Percentiles rank a stretch among this genome's conserved stretches.
Evolutionary conservation across 2,329 filamentous ascomycete genomes (phyloP).

Genomic region (Dothideomycetidae sp.): DNA sequence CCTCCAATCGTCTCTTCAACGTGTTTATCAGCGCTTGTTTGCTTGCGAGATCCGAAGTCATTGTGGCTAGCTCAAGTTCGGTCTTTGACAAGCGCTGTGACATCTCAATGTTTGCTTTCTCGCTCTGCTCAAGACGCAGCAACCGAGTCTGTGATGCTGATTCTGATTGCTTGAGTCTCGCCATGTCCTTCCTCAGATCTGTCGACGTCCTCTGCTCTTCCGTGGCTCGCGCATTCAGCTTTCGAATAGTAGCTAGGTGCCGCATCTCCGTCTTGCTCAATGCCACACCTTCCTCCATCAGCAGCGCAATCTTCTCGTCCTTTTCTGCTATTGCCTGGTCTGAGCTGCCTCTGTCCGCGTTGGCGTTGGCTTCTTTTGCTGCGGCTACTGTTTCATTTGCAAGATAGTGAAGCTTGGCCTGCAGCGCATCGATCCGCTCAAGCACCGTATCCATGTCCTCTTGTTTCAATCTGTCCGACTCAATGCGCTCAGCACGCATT

Average conservation of each 20-base stretch:
- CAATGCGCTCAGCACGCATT: slow-evolving; percentile 36
- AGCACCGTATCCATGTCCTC: slow-evolving; percentile 73
- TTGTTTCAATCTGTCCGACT: slow-evolving; percentile 47
- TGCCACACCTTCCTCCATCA: slow-evolving; percentile 87
- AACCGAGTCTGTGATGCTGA: slow-evolving; percentile 47
- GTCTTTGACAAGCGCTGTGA: slow-evolving; percentile 37
- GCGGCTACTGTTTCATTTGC: slow-evolving; percentile 64
- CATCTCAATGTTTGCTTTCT: slow-evolving; percentile 42
- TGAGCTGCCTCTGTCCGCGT: slow-evolving; percentile 47
- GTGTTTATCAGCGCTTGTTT: slow-evolving; percentile 53
- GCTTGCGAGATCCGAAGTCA: slow-evolving; percentile 48
- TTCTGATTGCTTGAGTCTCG: slow-evolving; percentile 51
- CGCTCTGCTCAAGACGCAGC: slow-evolving; percentile 44
- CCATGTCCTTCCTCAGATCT: slow-evolving; percentile 44
- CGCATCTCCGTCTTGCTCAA: slow-evolving; percentile 77
- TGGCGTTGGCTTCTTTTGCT: slow-evolving; percentile 53
- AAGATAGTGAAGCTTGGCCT: slow-evolving; percentile 81
- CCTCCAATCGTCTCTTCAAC: slow-evolving; percentile 54
- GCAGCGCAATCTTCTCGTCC: slow-evolving; percentile 73
- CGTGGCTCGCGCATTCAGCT: slow-evolving; percentile 43
- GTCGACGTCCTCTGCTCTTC: slow-evolving; percentile 39
- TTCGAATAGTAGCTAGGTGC: slow-evolving; percentile 69
- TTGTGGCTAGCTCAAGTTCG: slow-evolving; percentile 43
- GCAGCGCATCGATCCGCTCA: slow-evolving; percentile 81
- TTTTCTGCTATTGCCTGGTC: slow-evolving; percentile 78